A percentile compares a stretch with the other conserved stretches of the same genome.
Conservation (phyloP, 2,329 filamentous ascomycete genomes). For the Colletotrichum tabaci region DNA sequence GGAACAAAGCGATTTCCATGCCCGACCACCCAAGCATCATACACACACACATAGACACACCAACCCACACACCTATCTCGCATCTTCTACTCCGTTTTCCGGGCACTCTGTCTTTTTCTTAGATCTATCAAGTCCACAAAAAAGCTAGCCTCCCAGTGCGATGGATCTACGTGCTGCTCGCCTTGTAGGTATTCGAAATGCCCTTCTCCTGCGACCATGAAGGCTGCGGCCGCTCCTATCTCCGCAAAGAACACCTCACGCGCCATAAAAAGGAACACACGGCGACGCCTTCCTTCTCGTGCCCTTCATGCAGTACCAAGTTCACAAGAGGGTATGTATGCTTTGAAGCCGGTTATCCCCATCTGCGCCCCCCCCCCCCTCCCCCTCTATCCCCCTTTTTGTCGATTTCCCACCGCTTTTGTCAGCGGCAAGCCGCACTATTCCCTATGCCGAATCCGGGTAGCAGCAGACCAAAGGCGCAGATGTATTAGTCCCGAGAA, state of each 20-base stretch:
- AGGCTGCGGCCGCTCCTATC: conserved; percentile 39
- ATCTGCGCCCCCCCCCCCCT: too few species aligned
- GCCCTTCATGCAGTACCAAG: conserved; percentile 28
- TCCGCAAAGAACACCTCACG: conserved; percentile 38
- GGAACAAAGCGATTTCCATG: conserved; percentile 22
- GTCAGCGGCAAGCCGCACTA: too few species aligned
- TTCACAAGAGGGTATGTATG: conserved; percentile 36
- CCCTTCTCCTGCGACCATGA: conserved; percentile 34
- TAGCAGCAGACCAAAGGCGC: background rate
- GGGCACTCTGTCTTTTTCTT: background rate
- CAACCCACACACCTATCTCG: conserved; percentile 2
- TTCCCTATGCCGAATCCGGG: background rate
- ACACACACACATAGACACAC: conserved; percentile 1
- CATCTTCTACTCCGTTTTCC: background rate
- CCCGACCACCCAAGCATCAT: conserved; percentile 20
- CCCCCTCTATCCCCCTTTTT: too few species aligned
- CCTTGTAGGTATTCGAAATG: conserved; percentile 25
- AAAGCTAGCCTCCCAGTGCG: background rate
- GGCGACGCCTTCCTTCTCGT: conserved; percentile 20
- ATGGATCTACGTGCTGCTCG: conserved; percentile 24
- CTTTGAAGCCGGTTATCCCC: background rate
- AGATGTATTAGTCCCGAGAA: background rate
- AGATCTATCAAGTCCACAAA: background rate
- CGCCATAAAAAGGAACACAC: conserved; percentile 37
- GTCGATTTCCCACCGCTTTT: too few species aligned